Conservation (phyloP, 495 filamentous ascomycete genomes). For the Xylaria telfairii region DNA sequence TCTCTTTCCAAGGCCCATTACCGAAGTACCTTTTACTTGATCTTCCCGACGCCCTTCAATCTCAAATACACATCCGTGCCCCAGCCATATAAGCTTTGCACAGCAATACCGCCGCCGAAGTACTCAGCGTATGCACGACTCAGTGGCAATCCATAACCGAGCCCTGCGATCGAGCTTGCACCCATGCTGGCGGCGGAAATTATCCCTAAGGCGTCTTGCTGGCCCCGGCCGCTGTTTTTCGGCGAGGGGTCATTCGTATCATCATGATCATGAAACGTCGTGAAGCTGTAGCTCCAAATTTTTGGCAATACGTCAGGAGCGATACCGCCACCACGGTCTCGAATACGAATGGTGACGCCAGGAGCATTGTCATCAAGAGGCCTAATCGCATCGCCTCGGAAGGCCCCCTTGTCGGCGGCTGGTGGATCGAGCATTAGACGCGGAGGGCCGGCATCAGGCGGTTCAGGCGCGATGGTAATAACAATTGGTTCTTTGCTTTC, state of each 20-base stretch:
- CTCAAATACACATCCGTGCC: constrained; percentile 68
- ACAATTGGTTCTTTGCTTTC: constrained; percentile 67
- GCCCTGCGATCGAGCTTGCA: constrained; percentile 77
- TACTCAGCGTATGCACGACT: constrained; percentile 97
- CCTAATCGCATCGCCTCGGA: constrained; percentile 53
- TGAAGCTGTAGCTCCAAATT: constrained; percentile 96
- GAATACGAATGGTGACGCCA: constrained; percentile 92
- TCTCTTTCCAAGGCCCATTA: not conserved
- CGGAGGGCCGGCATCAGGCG: constrained; percentile 50
- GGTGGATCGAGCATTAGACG: constrained; percentile 77
- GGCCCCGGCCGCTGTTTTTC: constrained; percentile 36
- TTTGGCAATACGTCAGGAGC: constrained; percentile 78
- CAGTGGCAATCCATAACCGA: constrained; percentile 92
- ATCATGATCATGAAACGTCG: constrained; percentile 82
- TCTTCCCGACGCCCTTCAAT: constrained; percentile 84
- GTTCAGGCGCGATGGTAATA: constrained; percentile 89
- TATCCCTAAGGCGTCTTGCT: constrained; percentile 70
- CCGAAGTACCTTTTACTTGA: constrained; percentile 31
- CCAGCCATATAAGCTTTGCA: constrained; percentile 96
- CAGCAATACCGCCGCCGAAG: constrained; percentile 92
- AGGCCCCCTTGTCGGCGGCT: constrained; percentile 59
- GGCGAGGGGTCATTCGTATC: constrained; percentile 50
- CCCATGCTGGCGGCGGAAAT: constrained; percentile 72
- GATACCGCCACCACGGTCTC: constrained; percentile 94
- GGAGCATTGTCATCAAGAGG: constrained; percentile 70